These are phyloP conservation scores for Phytophthora chlamydospora DNA, from an alignment of 352 stramenopile species.

Conservation along the genomic window DNA sequence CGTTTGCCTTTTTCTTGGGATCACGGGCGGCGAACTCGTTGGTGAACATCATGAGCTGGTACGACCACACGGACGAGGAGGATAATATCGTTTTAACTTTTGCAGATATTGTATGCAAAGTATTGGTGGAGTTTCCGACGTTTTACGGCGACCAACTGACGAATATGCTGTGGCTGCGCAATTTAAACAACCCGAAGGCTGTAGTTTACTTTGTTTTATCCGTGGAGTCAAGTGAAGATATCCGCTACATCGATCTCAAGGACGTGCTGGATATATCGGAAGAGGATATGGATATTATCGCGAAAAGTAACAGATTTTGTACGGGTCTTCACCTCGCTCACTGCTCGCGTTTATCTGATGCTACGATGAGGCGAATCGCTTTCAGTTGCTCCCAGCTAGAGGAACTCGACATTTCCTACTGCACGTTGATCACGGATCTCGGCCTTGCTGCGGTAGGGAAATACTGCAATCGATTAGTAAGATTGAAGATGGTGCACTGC, in stretches of 20 bases:
- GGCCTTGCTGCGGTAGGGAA: constrained; percentile 54
- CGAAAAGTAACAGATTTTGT: constrained; percentile 60
- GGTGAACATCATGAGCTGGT: constrained; percentile 51
- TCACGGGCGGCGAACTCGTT: constrained; percentile 62
- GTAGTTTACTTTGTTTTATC: constrained; percentile 73
- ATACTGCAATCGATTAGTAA: constrained; percentile 57
- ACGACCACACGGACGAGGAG: constrained; percentile 50
- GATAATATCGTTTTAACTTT: constrained; percentile 52
- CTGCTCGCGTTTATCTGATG: constrained; percentile 50
- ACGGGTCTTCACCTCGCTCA: constrained; percentile 43
- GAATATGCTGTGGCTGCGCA: constrained; percentile 64
- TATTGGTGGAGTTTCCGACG: constrained; percentile 63
- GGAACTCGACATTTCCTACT: constrained; percentile 80
- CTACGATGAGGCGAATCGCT: constrained; percentile 45
- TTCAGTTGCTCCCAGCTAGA: constrained; percentile 72
- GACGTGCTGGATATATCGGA: constrained; percentile 54
- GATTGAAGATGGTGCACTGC: constrained; percentile 62
- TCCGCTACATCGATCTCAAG: constrained; percentile 57
- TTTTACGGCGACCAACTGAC: constrained; percentile 77
- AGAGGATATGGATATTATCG: constrained; percentile 68
- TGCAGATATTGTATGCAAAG: constrained; percentile 71
- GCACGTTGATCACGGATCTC: constrained; percentile 62
- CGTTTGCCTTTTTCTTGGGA: constrained; percentile 77
- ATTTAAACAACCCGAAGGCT: constrained; percentile 52
- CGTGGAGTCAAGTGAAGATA: constrained; percentile 59